A percentile compares a stretch with the other conserved stretches of the same genome.
phyloP scores from a whole-genome alignment of 345 rosid species.

The Dipteronia dyeriana region DNA sequence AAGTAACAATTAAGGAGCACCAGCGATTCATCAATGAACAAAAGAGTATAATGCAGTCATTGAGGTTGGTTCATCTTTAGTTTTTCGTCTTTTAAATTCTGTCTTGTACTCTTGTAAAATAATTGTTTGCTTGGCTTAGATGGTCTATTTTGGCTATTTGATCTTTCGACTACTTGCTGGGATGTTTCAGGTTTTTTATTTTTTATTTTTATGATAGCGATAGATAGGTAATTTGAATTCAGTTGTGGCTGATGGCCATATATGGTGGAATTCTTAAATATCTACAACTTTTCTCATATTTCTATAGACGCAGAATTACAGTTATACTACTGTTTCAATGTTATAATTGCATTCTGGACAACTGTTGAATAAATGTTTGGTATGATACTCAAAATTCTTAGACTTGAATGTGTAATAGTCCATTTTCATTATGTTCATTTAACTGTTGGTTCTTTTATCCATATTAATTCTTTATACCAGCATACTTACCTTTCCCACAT shows the following conservation, averaged over 20 bases:
- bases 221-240: background rate
- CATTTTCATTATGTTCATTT: background rate
- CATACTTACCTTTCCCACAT: too few species aligned
- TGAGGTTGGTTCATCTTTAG: slow-evolving; percentile 59
- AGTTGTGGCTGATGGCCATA: background rate
- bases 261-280: background rate
- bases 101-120: too few species aligned
- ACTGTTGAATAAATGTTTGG: background rate
- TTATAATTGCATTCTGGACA: background rate
- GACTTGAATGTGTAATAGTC: background rate
- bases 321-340: background rate
- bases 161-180: background rate
- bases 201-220: background rate
- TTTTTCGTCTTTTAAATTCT: background rate
- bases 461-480: too few species aligned
- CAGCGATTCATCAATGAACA: slow-evolving; percentile 68
- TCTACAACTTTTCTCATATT: background rate
- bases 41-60: slow-evolving; percentile 89
- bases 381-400: background rate
- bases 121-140: background rate
- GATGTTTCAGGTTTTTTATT: background rate
- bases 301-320: background rate
- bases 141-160: background rate
- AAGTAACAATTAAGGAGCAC: slow-evolving; percentile 63
- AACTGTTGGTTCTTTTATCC: too few species aligned